phyloP scores from a whole-genome alignment of 2,329 filamentous ascomycete genomes.

The Botrytis galanthina region DNA sequence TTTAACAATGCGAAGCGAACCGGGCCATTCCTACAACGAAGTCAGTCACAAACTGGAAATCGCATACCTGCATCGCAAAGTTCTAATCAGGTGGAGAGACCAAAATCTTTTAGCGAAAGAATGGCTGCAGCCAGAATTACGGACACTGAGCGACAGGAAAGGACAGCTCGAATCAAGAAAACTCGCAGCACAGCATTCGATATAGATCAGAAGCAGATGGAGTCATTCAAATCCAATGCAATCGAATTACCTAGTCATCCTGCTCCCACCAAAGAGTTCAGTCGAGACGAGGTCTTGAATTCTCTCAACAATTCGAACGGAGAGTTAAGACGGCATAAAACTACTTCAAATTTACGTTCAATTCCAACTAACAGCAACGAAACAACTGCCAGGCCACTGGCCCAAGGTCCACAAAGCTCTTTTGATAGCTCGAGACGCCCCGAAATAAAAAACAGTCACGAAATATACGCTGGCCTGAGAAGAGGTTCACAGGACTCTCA shows the following conservation, averaged over 20 bases:
- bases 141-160: constrained; percentile 51
- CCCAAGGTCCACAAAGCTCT: constrained; percentile 4
- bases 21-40: constrained; percentile 47
- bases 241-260: constrained; percentile 52
- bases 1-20: constrained; percentile 34
- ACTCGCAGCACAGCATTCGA: constrained; percentile 56
- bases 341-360: constrained; percentile 31
- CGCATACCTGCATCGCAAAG: constrained; percentile 27
- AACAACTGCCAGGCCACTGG: constrained; percentile 31
- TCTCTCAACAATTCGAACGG: constrained; percentile 35
- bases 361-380: constrained; percentile 25
- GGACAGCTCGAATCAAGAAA: constrained; percentile 51
- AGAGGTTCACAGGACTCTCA: constrained; percentile 11
- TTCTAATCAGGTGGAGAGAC: constrained; percentile 42
- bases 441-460: constrained; percentile 20
- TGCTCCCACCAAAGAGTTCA: constrained; percentile 52
- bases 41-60: constrained; percentile 37
- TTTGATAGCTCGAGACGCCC: constrained; percentile 19
- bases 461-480: constrained; percentile 37
- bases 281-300: constrained; percentile 59
- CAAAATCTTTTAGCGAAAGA: constrained; percentile 74
- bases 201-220: constrained; percentile 56
- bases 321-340: constrained; percentile 45
- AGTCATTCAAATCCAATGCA: constrained; percentile 57
- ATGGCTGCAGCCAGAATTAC: constrained; percentile 67